Evolutionary conservation across 805 yeast genomes (phyloP), one percentile per base, ranked within the genome.

Genomic region (Isabelozyma pseudorhagii): DNA sequence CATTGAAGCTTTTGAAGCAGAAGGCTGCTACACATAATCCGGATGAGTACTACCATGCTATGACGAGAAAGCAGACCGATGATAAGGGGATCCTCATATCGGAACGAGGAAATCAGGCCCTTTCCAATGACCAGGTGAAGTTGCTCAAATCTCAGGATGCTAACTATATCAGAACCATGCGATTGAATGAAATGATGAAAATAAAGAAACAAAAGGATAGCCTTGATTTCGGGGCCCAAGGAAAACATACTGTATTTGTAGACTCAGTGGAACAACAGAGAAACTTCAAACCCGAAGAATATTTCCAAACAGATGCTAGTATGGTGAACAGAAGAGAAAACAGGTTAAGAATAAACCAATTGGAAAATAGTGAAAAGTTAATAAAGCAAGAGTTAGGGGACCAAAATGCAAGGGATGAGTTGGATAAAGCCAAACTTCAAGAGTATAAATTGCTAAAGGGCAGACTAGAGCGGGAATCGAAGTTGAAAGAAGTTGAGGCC

Each of bases 21-120:
- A 93, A 90, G 63, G 96, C 88, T 1, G 72, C 77, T 38, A 77
- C 78, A 42, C 79, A 90, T 58, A 94, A 94, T 64, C 96, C 96
- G 13, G 99, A 94, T 77, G 99, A 94, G 68, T 94, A 87, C 72
- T 91, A 93, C 68, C 97, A 90, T 80, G 94, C 90, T 17, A 94
- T 94, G 99, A 81, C 85, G 31, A 75, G 78, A 11, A 74, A 77
- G 52, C 78, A 77, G 59, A 83, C 94, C 4, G 96, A 90, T 54
- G 70, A 75, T 2, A 72, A 78, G 9, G 97, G 97, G 1, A 76
- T 88, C 8, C 61, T 87, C 45, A 65, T 87, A 9, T 72, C 83
- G 1, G 89, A 88, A 18, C 76, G 96, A 52, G 87, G 81, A 15
- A 78, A 75, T 25, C 87, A 81, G 56, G 72, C 74, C 31, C 68